Base-by-base conservation (phyloP, 2,329 filamentous ascomycete genomes). In the Aureobasidium sp. region DNA sequence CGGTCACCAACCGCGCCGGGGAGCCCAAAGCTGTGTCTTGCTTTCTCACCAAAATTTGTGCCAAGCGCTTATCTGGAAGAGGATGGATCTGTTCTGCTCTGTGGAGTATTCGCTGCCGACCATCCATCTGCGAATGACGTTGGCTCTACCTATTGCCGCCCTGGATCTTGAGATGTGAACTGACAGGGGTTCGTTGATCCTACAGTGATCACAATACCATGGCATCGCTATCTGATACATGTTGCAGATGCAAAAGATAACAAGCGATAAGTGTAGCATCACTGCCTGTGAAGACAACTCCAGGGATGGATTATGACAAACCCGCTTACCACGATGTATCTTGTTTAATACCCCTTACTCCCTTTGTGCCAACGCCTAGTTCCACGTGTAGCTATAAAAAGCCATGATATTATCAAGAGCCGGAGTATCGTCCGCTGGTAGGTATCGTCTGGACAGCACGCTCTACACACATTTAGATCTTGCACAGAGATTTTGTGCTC, bases 21-120 rank as follows among this genome's bases (percentile, higher is more conserved):
- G 29, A 27, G n/a, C 10, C 34, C 9, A 32, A 25, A 10, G 21
- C 9, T 41, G 50, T 51, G 3, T 25, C 14, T 42, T 42, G 51
- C 51, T 42, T 54, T 54, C 51, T 54, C 51, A 54, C 37, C 51
- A 42, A 34, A 37, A 30, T 30, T 21, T 13, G 13, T 54, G 51
- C 51, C 51, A 54, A 54, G 51, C 8, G 29, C 39, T 42, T 16
- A 25, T 36, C 29, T 30, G 21, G 16, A 29, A 27, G 36, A 41
- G 27, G 9, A 53, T n/a, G 37, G 37, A 32, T 54, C 51, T 32
- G 27, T 25, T 11, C 47, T 49, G 47, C 30, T 34, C 13, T 51
- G 34, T 27, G 49, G 3, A 51, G 32, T 37, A 29, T 51, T 16
- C 25, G 49, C 25, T 51, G 34, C 49, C 48, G 48, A 51, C 48